These are phyloP conservation scores for Endotrypanum monterogeii DNA, from an alignment of 208 protist species.

Conservation along the genomic window DNA sequence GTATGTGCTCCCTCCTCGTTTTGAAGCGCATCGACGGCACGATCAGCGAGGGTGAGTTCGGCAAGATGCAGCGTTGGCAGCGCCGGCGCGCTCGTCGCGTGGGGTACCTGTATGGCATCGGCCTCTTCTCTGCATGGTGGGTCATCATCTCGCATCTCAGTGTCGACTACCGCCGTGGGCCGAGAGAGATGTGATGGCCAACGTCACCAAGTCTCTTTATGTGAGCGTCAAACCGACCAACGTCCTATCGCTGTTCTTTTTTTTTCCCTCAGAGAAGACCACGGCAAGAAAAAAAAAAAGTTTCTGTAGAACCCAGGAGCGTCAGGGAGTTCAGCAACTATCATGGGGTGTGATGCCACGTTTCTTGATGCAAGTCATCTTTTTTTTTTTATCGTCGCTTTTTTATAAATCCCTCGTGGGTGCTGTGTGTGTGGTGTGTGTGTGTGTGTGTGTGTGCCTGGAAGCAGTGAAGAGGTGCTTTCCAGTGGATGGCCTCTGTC, in stretches of 20 bases:
- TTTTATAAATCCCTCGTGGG: too few species aligned
- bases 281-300: too few species aligned
- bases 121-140: slow-evolving; percentile 23
- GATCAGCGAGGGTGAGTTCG: slow-evolving; percentile 74
- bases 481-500: too few species aligned
- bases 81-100: slow-evolving; percentile 31
- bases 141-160: slow-evolving; percentile 36
- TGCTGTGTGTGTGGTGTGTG: neutral
- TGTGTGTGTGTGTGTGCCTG: neutral
- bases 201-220: neutral
- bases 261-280: too few species aligned
- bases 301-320: too few species aligned
- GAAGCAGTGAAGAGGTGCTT: too few species aligned
- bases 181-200: slow-evolving; percentile 3
- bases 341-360: too few species aligned
- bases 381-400: too few species aligned
- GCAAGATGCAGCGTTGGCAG: slow-evolving; percentile 47
- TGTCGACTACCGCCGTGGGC: slow-evolving; percentile 46
- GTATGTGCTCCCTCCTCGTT: slow-evolving; percentile 75
- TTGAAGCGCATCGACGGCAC: slow-evolving; percentile 64
- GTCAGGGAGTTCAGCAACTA: too few species aligned
- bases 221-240: neutral
- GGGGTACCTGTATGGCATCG: slow-evolving; percentile 29
- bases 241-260: too few species aligned
- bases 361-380: too few species aligned